These are phyloP conservation scores for Filosporella fistucella DNA, from an alignment of 495 filamentous ascomycete species.

Conservation along the genomic window DNA sequence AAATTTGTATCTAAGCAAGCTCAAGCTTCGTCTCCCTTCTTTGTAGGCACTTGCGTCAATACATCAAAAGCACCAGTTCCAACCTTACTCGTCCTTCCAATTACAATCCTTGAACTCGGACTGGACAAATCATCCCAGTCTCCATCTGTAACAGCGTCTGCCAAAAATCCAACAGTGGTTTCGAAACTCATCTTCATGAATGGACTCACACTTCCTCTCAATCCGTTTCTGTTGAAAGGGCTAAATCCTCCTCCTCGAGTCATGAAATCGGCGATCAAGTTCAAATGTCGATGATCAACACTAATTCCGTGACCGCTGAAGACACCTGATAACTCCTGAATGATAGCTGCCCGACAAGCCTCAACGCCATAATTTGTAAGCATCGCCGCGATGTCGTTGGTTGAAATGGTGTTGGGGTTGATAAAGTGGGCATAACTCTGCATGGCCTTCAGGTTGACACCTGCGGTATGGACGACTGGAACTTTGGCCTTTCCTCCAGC, in stretches of 20 bases:
- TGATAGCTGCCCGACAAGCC: constrained; percentile 79
- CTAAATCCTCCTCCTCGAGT: constrained; percentile 81
- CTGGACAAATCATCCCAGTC: constrained; percentile 85
- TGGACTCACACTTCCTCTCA: constrained; percentile 77
- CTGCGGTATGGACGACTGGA: constrained; percentile 68
- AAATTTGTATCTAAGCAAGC: too few relatives aligned
- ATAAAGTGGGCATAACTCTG: constrained; percentile 81
- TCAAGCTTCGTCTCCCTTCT: constrained; percentile 8
- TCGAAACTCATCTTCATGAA: constrained; percentile 99
- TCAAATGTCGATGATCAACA: constrained; percentile 89
- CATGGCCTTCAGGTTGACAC: constrained; percentile 87
- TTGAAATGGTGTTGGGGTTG: constrained; percentile 80
- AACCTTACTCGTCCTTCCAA: constrained; percentile 73
- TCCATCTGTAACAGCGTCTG: constrained; percentile 82
- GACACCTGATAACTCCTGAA: constrained; percentile 79
- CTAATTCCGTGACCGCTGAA: constrained; percentile 91
- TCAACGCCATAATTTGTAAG: constrained; percentile 87
- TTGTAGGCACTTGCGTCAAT: constrained; percentile 36
- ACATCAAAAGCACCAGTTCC: constrained; percentile 94
- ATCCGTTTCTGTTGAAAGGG: constrained; percentile 85
- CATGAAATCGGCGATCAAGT: constrained; percentile 96
- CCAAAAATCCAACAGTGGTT: constrained; percentile 89
- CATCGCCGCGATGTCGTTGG: constrained; percentile 88
- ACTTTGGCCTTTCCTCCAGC: constrained; percentile 40
- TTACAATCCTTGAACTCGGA: constrained; percentile 83